Percentiles rank a stretch among this genome's conserved stretches.
phyloP scores from a whole-genome alignment of 352 stramenopile species.

The Globisporangium barbulae region DNA sequence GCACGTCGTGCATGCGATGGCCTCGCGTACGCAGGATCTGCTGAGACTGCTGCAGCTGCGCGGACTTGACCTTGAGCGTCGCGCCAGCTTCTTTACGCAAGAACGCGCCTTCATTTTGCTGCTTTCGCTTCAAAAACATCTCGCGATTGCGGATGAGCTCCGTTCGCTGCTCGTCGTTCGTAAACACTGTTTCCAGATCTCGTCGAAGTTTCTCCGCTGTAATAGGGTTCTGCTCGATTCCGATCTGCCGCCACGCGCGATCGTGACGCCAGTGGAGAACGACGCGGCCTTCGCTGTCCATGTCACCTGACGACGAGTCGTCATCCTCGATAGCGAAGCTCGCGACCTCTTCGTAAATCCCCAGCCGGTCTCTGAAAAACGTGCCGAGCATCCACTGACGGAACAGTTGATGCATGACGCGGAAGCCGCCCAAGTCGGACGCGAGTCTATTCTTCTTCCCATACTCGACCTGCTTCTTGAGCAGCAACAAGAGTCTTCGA shows the following conservation, averaged over 20 bases:
- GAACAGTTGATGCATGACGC: constrained; percentile 36
- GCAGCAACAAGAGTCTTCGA: constrained; percentile 27
- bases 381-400: constrained; percentile 38
- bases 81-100: constrained; percentile 39
- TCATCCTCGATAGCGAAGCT: not conserved
- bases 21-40: constrained; percentile 46
- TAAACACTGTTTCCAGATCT: constrained; percentile 31
- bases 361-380: constrained; percentile 24
- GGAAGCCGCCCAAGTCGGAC: constrained; percentile 45
- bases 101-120: constrained; percentile 41
- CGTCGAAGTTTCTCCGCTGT: constrained; percentile 27
- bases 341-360: not conserved
- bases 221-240: constrained; percentile 37
- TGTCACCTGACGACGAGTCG: constrained; percentile 4
- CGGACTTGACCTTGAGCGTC: constrained; percentile 45
- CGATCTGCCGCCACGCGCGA: constrained; percentile 42
- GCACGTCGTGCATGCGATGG: constrained; percentile 54
- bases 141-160: constrained; percentile 37
- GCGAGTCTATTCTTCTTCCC: constrained; percentile 50
- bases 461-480: constrained; percentile 22
- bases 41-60: constrained; percentile 44
- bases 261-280: constrained; percentile 47
- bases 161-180: constrained; percentile 29
- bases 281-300: constrained; percentile 15
- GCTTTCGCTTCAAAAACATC: constrained; percentile 29